Base-by-base conservation (phyloP, 192 early-diverging fungal species). In the Coemansia sp. region DNA sequence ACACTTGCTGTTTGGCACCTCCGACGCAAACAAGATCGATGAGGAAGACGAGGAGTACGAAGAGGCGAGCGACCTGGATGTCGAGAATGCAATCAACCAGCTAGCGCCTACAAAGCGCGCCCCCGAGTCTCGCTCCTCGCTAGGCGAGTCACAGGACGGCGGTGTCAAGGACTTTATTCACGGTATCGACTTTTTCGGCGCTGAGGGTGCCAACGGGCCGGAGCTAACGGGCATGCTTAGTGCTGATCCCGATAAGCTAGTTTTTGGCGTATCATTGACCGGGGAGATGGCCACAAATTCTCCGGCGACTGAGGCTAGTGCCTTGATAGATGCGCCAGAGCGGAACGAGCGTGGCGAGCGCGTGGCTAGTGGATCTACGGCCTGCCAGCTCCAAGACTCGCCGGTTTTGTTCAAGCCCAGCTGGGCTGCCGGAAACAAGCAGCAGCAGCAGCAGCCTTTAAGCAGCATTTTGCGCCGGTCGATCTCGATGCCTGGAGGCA, bases 191-290 rank as follows among this genome's bases (percentile, higher is more conserved):
- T 80, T 79, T 42, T 74, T 79, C 8, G 77, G 62, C 24, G 37
- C 46, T 17, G 40, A 59, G 20, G 58, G 38, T 4, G 58, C 46
- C 10, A 59, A 25, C 35, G 76, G 77, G 2, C 77, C 77, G 5
- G 77, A 80, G 62, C 69, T 80, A 5, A 80, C 73, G 32, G 77
- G 77, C 0, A 67, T 80, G 72, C 69, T 80, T 12, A 73, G 72
- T 43, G 77, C 68, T 17, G 68, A 74, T 20, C 68, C 77, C 36
- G 65, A 63, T 20, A 64, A 67, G 39, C 65, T 80, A 19, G 62
- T 68, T 2, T 79, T 79, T 66, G 68, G 64, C 24, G 53, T 61
- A 3, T 41, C 47, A 24, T 63, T 59, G 22, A 49, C 51, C 7
- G 40, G 53, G 22, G 53, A 56, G n/a, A n/a, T 65, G 25, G 51